Conservation (phyloP, 495 filamentous ascomycete species). For the Daldinia childiae region DNA sequence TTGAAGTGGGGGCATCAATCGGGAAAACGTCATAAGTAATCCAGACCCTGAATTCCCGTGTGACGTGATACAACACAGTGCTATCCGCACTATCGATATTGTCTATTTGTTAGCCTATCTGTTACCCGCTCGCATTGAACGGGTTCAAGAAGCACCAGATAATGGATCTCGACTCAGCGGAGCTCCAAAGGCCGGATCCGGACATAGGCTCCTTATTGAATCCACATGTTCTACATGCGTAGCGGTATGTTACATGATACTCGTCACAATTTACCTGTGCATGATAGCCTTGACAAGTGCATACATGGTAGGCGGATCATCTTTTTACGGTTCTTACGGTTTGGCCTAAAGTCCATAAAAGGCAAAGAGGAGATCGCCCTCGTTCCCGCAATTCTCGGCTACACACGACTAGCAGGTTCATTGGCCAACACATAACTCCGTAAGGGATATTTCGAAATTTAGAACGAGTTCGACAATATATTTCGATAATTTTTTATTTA, state of each 20-base stretch:
- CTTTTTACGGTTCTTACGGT: conserved; percentile 14
- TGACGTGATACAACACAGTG: conserved; percentile 44
- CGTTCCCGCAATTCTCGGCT: conserved; percentile 37
- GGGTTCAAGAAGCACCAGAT: conserved; percentile 19
- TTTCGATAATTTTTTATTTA: background rate
- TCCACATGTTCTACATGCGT: conserved; percentile 24
- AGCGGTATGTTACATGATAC: conserved; percentile 29
- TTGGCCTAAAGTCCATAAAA: conserved; percentile 22
- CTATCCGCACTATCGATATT: conserved; percentile 8
- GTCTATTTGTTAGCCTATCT: conserved; percentile 4
- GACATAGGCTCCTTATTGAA: conserved; percentile 24
- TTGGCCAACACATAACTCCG: conserved; percentile 18
- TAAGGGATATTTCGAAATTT: conserved; percentile 14
- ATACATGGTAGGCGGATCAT: background rate
- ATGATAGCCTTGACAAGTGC: conserved; percentile 24
- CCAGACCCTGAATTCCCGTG: conserved; percentile 41
- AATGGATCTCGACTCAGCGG: conserved; percentile 26
- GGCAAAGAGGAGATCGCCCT: conserved; percentile 29
- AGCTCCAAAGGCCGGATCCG: conserved; percentile 28
- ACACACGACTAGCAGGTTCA: conserved; percentile 13
- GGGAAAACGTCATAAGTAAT: conserved; percentile 43
- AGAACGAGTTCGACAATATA: background rate
- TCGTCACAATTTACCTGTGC: conserved; percentile 17
- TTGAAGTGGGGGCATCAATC: conserved; percentile 36
- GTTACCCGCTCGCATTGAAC: conserved; percentile 11